Base-by-base conservation (phyloP, 305 asterid genomes). In the Fraxinus baroniana region DNA sequence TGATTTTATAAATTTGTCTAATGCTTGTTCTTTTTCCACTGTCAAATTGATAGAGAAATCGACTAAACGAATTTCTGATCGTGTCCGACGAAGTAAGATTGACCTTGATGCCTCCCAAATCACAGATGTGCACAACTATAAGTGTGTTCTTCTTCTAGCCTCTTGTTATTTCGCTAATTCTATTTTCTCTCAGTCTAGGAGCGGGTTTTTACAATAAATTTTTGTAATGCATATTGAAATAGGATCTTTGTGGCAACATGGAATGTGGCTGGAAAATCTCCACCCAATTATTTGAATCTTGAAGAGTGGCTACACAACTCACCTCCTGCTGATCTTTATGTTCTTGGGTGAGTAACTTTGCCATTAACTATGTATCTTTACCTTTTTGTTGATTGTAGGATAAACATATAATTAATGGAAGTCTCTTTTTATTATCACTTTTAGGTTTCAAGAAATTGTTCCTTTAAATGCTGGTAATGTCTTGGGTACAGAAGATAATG, bases 401-500 rank as follows among this genome's bases (percentile, higher is more conserved):
- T 52, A 49, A 77, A 20, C 41, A 49, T 57, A 46, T 83, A 46
- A 57, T 74, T 83, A 77, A 79, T 77, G 55, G 20, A 13, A 28
- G 44, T 15, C 12, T 52, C 28, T 80, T 74, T 28, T 74, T 20
- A 64, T 84, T 86, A 77, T 79, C 44, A 72, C 60, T 82, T 80
- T 68, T 86, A 96, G 99, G 95, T 96, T 96, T 90, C 99, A 96
- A 91, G 99, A 96, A 89, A 92, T 96, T 35, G 99, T 96, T 75
- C 99, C 99, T 80, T 82, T 96, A 44, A 96, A 94, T 85, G 99
- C 99, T 76, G 99, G 99, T 49, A 97, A 97, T 78, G 99, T 97
- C 35, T 86, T 95, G 89, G 98, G 98, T 26, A 90, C 98, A 39
- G 98, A 94, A 81, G 99, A 95, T 82, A 93, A 93, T 49, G 98